phyloP scores from a whole-genome alignment of 2,329 filamentous ascomycete species.

The Cladorrhinum sp. region DNA sequence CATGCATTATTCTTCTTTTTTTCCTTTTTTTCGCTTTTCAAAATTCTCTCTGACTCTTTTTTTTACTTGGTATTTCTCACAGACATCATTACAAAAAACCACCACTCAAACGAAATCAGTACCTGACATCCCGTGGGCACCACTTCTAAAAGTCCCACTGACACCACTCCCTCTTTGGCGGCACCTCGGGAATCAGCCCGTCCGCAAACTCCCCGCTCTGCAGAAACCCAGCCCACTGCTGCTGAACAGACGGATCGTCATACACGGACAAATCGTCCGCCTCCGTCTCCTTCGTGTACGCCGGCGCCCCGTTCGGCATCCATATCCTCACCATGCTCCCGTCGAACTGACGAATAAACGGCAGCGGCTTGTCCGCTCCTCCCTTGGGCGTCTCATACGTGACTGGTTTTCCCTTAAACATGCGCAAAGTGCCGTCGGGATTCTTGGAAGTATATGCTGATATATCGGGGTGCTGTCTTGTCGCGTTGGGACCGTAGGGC shows the following conservation, averaged over 20 bases:
- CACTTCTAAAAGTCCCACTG: constrained; percentile 62
- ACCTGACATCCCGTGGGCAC: background rate
- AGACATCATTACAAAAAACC: background rate
- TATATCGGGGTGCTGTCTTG: constrained; percentile 32
- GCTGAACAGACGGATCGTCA: constrained; percentile 36
- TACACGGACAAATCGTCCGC: constrained; percentile 51
- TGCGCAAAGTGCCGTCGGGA: constrained; percentile 26
- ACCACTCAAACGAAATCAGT: background rate
- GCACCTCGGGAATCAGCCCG: constrained; percentile 70
- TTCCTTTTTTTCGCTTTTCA: too few species aligned
- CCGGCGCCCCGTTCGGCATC: constrained; percentile 68
- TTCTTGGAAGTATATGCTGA: constrained; percentile 29
- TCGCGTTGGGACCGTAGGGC: constrained; percentile 28
- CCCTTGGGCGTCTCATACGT: constrained; percentile 43
- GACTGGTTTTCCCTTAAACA: constrained; percentile 34
- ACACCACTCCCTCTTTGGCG: constrained; percentile 74
- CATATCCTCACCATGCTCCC: constrained; percentile 63
- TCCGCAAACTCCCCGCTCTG: constrained; percentile 66
- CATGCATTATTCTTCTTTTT: too few species aligned
- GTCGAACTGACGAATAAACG: constrained; percentile 48
- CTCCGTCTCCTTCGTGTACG: constrained; percentile 62
- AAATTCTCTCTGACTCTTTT: background rate
- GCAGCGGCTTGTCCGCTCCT: constrained; percentile 39
- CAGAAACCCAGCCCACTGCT: constrained; percentile 58
- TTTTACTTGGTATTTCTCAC: background rate